Conservation (phyloP, 2,329 filamentous ascomycete species). For the Davidsoniella eucalypti region DNA sequence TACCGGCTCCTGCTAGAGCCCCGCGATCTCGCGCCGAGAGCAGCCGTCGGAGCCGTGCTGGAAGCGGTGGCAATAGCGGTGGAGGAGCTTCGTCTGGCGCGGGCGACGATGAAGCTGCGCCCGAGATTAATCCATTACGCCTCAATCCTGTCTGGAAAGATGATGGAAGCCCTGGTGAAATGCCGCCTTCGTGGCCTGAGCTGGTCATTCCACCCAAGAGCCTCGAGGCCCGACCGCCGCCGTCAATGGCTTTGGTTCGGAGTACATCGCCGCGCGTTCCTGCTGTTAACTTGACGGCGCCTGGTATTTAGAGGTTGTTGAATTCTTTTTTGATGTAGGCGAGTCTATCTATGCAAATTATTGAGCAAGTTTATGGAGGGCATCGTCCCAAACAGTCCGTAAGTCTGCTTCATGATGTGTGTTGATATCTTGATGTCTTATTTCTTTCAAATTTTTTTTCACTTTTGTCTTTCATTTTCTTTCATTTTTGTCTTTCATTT, state of each 20-base stretch:
- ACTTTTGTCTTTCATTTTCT: background rate
- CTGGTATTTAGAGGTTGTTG: background rate
- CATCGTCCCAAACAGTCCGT: no score
- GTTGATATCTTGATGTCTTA: no score
- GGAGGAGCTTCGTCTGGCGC: background rate
- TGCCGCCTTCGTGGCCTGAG: background rate
- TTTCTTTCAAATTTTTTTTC: background rate
- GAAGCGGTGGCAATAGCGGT: background rate
- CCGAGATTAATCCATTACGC: conserved; percentile 5
- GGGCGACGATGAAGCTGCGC: background rate
- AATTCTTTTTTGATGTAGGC: no score
- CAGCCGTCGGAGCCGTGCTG: background rate
- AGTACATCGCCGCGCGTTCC: background rate
- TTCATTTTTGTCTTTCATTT: background rate
- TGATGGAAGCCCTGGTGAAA: conserved; percentile 4
- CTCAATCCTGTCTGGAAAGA: conserved; percentile 10
- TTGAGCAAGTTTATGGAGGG: no score
- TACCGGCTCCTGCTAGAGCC: background rate
- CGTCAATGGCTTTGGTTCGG: no score
- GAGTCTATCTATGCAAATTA: no score
- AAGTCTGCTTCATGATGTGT: no score
- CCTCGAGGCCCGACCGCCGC: background rate
- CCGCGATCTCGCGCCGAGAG: background rate
- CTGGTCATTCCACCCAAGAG: background rate
- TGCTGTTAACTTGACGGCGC: background rate